Base-by-base conservation (phyloP, 2,329 filamentous ascomycete genomes). In the Epicoccum sorghinum region DNA sequence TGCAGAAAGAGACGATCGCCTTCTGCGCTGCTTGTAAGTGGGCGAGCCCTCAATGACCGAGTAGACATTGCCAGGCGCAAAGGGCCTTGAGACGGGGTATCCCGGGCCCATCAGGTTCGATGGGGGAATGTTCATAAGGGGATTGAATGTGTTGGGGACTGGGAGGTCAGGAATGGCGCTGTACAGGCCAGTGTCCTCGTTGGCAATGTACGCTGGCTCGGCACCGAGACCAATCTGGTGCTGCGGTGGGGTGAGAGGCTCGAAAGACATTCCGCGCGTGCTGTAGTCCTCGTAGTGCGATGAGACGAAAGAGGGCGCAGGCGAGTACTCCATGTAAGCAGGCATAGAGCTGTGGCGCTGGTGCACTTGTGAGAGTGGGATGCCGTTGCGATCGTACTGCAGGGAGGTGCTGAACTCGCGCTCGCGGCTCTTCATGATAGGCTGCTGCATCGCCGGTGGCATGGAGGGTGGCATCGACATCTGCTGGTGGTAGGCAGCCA, bases 281-380 rank as follows among this genome's bases (percentile, higher is more conserved):
- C 91, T 96, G 82, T 97, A 99, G 75, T 98, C 93, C 73, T 98
- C 95, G 69, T 93, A 96, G 69, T 97, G 93, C 1, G 95, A 98
- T n/a, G 95, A 98, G 47, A 96, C 93, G 70, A 98, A 98, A 1
- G 95, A 98, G 2, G 95, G 95, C 0, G 95, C 95, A 47, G 95
- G 95, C 13, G 95, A 99, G 80, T 98, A 99, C 77, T 99, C 95
- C 75, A 98, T 88, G 74, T 96, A 99, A 18, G 92, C 90, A 44
- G 95, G 95, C 92, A 99, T 97, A n/a, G 95, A 99, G 58, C 93
- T 90, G 78, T 98, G 93, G 52, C 95, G 89, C 75, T 96, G 91
- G 78, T 96, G 92, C 47, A 88, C 82, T 70, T 93, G 90, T 36
- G 86, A 83, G 60, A 97, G 84, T 1, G 93, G 90, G 51, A 96